Percentiles rank a stretch among this genome's conserved stretches.
Evolutionary conservation across 768 basidiomycete species (phyloP).

Genomic region (Xerocomus spinulosus): DNA sequence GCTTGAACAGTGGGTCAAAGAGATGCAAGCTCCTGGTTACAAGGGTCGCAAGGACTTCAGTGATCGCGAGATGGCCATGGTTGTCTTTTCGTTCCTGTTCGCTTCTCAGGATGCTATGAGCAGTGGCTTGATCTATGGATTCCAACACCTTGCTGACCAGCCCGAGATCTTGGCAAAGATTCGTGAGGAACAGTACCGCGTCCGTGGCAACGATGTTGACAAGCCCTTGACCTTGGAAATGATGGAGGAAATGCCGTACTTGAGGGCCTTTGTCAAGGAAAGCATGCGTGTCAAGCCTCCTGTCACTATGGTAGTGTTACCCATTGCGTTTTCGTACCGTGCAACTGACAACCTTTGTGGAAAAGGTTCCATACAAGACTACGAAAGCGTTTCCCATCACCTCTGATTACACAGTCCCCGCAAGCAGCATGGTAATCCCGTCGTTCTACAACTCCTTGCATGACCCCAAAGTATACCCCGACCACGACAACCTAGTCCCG

Average conservation of each 20-base stretch:
- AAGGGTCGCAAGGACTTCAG: slow-evolving; percentile 86
- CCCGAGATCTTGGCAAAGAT: slow-evolving; percentile 87
- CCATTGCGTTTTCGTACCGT: neutral
- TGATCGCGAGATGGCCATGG: slow-evolving; percentile 95
- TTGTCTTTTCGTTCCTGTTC: slow-evolving; percentile 93
- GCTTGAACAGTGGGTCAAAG: slow-evolving; percentile 87
- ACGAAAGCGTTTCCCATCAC: slow-evolving; percentile 90
- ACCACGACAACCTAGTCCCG: slow-evolving; percentile 77
- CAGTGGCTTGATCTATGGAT: slow-evolving; percentile 90
- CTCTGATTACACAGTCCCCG: slow-evolving; percentile 87
- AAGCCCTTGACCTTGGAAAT: slow-evolving; percentile 80
- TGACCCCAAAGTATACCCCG: slow-evolving; percentile 81
- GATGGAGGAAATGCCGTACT: slow-evolving; percentile 90
- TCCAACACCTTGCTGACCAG: slow-evolving; percentile 93
- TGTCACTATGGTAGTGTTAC: slow-evolving; percentile 77
- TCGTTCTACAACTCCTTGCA: slow-evolving; percentile 91
- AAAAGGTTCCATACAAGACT: slow-evolving; percentile 87
- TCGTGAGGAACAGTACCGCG: slow-evolving; percentile 81
- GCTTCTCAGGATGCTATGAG: slow-evolving; percentile 99
- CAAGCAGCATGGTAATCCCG: slow-evolving; percentile 90
- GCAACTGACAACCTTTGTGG: slow-evolving; percentile 10
- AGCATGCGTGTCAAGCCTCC: slow-evolving; percentile 88
- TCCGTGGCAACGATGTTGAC: slow-evolving; percentile 74
- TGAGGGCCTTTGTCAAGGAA: slow-evolving; percentile 91
- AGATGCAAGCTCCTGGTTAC: slow-evolving; percentile 55